Conservation (phyloP, 2,329 filamentous ascomycete species). For the Fusarium hostae region DNA sequence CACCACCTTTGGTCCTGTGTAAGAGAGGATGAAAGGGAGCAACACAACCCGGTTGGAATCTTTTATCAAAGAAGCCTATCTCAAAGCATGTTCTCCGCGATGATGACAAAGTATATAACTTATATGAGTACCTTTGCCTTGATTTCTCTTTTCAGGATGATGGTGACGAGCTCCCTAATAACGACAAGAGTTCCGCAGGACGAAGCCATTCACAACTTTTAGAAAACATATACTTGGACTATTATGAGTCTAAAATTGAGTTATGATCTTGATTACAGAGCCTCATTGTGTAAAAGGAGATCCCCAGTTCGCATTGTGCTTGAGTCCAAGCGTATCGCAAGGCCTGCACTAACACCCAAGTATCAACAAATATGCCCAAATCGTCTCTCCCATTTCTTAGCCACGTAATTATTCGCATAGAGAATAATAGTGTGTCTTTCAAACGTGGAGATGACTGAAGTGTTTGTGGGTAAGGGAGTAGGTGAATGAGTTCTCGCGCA, state of each 20-base stretch:
- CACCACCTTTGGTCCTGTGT: neutral
- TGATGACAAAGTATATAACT: too few relatives aligned
- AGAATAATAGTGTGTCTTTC: neutral
- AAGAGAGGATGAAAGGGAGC: neutral
- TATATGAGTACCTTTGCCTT: too few relatives aligned
- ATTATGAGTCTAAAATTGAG: neutral
- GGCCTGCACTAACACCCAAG: slow-evolving; percentile 13
- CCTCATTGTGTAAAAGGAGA: neutral
- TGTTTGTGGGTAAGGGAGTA: neutral
- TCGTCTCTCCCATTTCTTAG: neutral
- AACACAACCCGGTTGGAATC: too few relatives aligned
- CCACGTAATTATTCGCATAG: neutral
- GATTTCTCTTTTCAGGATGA: too few relatives aligned
- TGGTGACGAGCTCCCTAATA: neutral
- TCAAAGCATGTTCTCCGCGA: neutral
- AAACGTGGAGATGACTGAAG: neutral
- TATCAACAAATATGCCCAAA: slow-evolving; percentile 5
- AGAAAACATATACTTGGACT: neutral
- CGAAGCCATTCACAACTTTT: neutral
- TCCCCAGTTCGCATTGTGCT: neutral
- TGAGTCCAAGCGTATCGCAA: neutral
- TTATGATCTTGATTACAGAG: neutral
- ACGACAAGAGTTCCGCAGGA: neutral
- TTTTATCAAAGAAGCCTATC: neutral
- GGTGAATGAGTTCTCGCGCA: neutral